These are phyloP conservation scores for Aureobasidium sp. DNA, from an alignment of 2,329 filamentous ascomycete species.

Conservation along the genomic window DNA sequence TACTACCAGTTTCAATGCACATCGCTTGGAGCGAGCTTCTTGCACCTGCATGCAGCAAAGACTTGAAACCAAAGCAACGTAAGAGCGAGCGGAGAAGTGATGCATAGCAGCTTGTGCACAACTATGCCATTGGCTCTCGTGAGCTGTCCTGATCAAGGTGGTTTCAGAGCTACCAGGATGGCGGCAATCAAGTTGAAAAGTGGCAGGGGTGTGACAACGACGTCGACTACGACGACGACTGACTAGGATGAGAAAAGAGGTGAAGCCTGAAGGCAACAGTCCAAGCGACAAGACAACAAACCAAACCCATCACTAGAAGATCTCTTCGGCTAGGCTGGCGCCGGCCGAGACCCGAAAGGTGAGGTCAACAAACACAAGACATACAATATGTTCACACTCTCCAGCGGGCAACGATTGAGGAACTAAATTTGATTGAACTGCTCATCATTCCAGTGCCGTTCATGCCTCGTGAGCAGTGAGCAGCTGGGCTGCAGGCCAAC, in stretches of 20 bases:
- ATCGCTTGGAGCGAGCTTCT: constrained; percentile 12
- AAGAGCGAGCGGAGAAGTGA: constrained; percentile 11
- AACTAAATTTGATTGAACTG: constrained; percentile 12
- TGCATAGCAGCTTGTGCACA: constrained; percentile 8
- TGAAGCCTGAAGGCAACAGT: background rate
- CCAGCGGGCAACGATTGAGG: background rate
- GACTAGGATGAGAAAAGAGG: background rate
- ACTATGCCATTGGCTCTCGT: constrained; percentile 4
- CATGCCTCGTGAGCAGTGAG: constrained; percentile 10
- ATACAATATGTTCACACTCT: background rate
- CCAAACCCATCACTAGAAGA: constrained; percentile 8
- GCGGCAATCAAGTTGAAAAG: background rate
- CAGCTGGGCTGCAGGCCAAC: constrained; percentile 5
- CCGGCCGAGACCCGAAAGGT: constrained; percentile 3
- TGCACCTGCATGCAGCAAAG: constrained; percentile 8
- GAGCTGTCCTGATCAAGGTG: background rate
- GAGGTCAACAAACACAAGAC: constrained; percentile 12
- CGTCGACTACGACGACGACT: background rate
- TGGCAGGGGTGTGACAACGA: background rate
- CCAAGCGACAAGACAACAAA: background rate
- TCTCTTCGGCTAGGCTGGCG: background rate
- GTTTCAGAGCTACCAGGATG: background rate
- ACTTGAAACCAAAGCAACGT: constrained; percentile 13
- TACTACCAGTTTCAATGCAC: constrained; percentile 9
- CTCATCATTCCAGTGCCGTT: constrained; percentile 13